Conservation (phyloP, 306 rosid genomes). For the barrel medic (Medicago truncatula) region MtrunA17r5.0-ANR NC_053043.1:39589001-39589500, state of each 20-base stretch:
- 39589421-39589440: conserved; percentile 16
- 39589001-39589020: conserved; percentile 90
- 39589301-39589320: no score
- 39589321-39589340: neutral
- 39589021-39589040: conserved; percentile 94
- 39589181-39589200: no score
- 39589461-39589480: conserved; percentile 25
- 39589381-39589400: conserved; percentile 5
- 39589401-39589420: conserved; percentile 1
- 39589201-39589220: no score
- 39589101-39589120: conserved; percentile 11
- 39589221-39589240: no score
- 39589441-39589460: neutral
- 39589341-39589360: conserved; percentile 11
- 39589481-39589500: conserved; percentile 76
- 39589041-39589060: conserved; percentile 93
- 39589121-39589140: conserved; percentile 5
- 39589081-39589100: conserved; percentile 35
- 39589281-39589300: no score
- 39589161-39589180: no score
- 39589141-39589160: no score
- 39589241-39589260: no score
- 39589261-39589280: no score
- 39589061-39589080: conserved; percentile 55
- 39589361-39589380: conserved; percentile 9